phyloP scores from a whole-genome alignment of 495 filamentous ascomycete species.

The Penicillium daleae region DNA sequence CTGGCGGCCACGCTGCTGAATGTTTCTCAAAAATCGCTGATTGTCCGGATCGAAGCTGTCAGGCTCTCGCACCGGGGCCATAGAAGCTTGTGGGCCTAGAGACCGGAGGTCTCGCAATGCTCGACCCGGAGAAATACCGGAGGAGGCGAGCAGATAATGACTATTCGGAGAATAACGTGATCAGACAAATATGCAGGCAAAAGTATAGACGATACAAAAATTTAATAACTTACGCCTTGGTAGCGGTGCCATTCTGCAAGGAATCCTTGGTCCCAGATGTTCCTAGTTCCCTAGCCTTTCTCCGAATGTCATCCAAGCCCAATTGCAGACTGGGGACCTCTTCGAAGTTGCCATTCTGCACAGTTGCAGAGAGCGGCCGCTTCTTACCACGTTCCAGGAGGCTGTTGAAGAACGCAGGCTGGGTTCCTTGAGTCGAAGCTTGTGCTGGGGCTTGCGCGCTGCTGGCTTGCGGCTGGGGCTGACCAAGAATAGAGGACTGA shows the following conservation, averaged over 20 bases:
- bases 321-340: slow-evolving; percentile 68
- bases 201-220: background rate
- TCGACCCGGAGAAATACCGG: slow-evolving; percentile 79
- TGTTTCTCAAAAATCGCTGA: slow-evolving; percentile 76
- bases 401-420: slow-evolving; percentile 83
- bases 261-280: slow-evolving; percentile 48
- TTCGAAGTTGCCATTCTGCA: slow-evolving; percentile 47
- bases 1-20: slow-evolving; percentile 87
- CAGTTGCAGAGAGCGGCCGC: slow-evolving; percentile 44
- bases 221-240: slow-evolving; percentile 61
- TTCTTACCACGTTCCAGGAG: slow-evolving; percentile 75
- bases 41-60: slow-evolving; percentile 72
- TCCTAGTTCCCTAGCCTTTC: slow-evolving; percentile 79
- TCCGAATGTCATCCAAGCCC: slow-evolving; percentile 83
- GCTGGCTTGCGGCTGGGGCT: slow-evolving; percentile 31
- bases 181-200: slow-evolving; percentile 8
- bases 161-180: slow-evolving; percentile 29
- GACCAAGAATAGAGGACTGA: slow-evolving; percentile 39
- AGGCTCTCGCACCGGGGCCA: slow-evolving; percentile 48
- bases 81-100: slow-evolving; percentile 51
- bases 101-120: slow-evolving; percentile 77
- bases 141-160: slow-evolving; percentile 86
- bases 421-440: slow-evolving; percentile 39
- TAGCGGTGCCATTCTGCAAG: slow-evolving; percentile 54
- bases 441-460: slow-evolving; percentile 24